Percentiles rank a stretch among this genome's conserved stretches.
Evolutionary conservation across 257 asterid species (phyloP).

Genomic region (Coffea canephora): DNA sequence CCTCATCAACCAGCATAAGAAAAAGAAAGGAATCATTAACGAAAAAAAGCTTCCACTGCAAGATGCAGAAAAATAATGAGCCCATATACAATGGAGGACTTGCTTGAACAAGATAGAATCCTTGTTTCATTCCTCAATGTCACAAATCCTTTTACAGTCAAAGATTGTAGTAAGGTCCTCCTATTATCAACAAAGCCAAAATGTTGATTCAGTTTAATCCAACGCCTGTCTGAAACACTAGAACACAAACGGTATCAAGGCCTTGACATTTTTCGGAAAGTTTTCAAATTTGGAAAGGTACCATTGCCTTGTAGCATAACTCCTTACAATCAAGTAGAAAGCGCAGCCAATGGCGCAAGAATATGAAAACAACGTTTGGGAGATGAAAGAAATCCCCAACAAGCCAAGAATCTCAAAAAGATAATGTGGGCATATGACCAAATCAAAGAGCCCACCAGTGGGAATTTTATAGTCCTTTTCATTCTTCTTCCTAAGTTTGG

Average conservation of each 20-base stretch:
- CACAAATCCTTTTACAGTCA: not conserved
- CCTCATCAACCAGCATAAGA: not conserved
- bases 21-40: too few species aligned
- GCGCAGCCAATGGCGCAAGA: slow-evolving; percentile 37
- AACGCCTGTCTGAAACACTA: slow-evolving; percentile 20
- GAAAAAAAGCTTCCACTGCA: not conserved
- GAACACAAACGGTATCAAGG: slow-evolving; percentile 61
- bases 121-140: not conserved
- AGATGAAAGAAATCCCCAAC: slow-evolving; percentile 48
- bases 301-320: slow-evolving; percentile 64
- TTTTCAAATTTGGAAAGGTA: slow-evolving; percentile 65
- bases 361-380: slow-evolving; percentile 46
- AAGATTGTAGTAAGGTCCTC: not conserved
- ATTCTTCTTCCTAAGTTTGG: slow-evolving; percentile 48
- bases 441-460: slow-evolving; percentile 54
- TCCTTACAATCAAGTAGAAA: slow-evolving; percentile 49
- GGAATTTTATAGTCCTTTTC: slow-evolving; percentile 67
- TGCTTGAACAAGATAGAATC: not conserved
- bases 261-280: slow-evolving; percentile 60
- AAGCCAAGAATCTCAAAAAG: slow-evolving; percentile 55
- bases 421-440: slow-evolving; percentile 73
- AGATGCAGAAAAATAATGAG: not conserved
- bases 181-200: not conserved
- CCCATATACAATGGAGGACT: not conserved
- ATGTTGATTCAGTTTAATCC: not conserved